Evolutionary conservation across 1,139 yeast species (phyloP).

Genomic region (Saccharomycopsis hybrid): DNA sequence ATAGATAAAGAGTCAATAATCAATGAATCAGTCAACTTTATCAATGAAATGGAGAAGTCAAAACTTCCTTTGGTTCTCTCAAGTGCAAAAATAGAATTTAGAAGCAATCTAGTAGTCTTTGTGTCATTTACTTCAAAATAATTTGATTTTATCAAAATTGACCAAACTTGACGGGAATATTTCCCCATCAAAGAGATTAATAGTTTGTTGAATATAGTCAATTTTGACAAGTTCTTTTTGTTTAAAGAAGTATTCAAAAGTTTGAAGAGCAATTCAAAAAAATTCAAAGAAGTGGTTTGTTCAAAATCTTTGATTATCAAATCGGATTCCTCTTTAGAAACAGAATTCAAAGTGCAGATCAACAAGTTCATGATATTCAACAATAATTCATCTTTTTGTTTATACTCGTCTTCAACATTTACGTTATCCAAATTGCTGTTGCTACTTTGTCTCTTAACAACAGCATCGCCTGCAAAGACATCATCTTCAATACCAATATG

Average conservation of each 20-base stretch:
- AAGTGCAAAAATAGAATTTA: slow-evolving; percentile 59
- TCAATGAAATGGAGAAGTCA: slow-evolving; percentile 53
- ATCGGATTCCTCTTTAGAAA: slow-evolving; percentile 36
- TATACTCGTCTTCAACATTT: slow-evolving; percentile 26
- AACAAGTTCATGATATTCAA: slow-evolving; percentile 48
- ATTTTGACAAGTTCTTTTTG: slow-evolving; percentile 41
- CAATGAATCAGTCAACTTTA: slow-evolving; percentile 48
- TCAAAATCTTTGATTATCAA: slow-evolving; percentile 43
- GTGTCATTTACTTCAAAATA: slow-evolving; percentile 57
- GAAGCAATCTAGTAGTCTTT: slow-evolving; percentile 44
- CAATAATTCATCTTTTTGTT: slow-evolving; percentile 33
- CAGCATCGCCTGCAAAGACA: slow-evolving; percentile 24
- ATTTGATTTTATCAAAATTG: slow-evolving; percentile 62
- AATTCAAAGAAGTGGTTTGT: slow-evolving; percentile 37
- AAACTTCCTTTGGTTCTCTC: slow-evolving; percentile 69
- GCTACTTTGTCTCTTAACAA: slow-evolving; percentile 8
- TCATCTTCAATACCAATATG: no score
- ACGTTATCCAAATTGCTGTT: slow-evolving; percentile 21
- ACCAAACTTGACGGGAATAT: slow-evolving; percentile 66
- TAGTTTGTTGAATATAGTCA: slow-evolving; percentile 45
- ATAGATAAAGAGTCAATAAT: slow-evolving; percentile 31
- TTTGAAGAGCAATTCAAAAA: slow-evolving; percentile 60
- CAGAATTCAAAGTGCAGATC: slow-evolving; percentile 41
- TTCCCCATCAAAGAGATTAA: slow-evolving; percentile 43
- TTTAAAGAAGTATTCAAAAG: slow-evolving; percentile 54